Evolutionary conservation across 2,329 filamentous ascomycete species (phyloP), one percentile per base, ranked within the genome.

Genomic region (Cladophialophora bantiana): DNA sequence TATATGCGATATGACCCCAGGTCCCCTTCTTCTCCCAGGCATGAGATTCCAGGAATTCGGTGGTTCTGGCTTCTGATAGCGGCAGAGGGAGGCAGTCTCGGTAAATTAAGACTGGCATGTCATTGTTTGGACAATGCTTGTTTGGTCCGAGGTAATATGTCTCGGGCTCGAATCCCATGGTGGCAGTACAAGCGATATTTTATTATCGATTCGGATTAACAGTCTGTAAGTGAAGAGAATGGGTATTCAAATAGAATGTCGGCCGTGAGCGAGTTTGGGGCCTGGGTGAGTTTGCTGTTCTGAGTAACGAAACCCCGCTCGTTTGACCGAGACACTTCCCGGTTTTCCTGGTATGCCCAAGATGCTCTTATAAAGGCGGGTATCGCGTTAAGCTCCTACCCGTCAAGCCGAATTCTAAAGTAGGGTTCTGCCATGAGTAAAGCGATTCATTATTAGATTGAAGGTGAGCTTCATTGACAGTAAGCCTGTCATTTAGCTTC

Each of bases 21-120:
- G 67, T 68, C 38, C 74, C 74, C 66, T 74, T 70, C 62, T 77
- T 77, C 52, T 76, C 69, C 77, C 77, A 78, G 26, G 72, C 69
- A 64, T 78, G 66, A 20, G 66, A 59, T 40, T 78, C 75, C 32
- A 77, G 72, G 40, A 76, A 74, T 36, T 65, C 63, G 4, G 71
- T 70, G 0, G 72, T 68, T n/a, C 67, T 68, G 40, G 73, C 66
- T 59, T 74, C 70, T 40, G 71, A 67, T 50, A 73, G 65, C 38
- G 75, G 70, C 66, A 68, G 31, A 7, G 76, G 75, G 4, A 78
- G 71, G 31, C 74, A 74, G 48, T 74, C 71, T 31, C 76, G 76
- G 64, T 79, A 78, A 26, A 79, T 69, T 1, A 79, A 73, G n/a
- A 77, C 73, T 15, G 77, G 77, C 9, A 78, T 68, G 12, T 69